A percentile compares a stretch with the other conserved stretches of the same genome.
Conservation (phyloP, 2,329 filamentous ascomycete genomes). For the Byssoonygena ceratinophila region DNA sequence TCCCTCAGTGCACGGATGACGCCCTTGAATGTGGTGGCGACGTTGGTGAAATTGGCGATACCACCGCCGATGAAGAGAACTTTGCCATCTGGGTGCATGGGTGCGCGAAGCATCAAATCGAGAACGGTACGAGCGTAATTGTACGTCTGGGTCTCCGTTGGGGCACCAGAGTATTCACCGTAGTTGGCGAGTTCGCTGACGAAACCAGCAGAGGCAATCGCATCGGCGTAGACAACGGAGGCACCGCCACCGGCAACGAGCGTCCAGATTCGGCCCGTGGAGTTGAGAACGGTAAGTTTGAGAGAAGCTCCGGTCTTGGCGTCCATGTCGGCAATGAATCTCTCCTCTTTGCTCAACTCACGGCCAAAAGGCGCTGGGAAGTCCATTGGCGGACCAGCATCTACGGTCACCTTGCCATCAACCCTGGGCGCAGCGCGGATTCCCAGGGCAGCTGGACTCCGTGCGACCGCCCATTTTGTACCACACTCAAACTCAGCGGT, state of each 20-base stretch:
- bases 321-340: constrained; percentile 96
- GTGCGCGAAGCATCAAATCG: constrained; percentile 92
- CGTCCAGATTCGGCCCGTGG: constrained; percentile 89
- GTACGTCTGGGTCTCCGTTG: constrained; percentile 97
- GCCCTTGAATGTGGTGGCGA: constrained; percentile 98
- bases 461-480: constrained; percentile 96
- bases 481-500: constrained; percentile 99
- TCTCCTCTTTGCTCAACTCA: constrained; percentile 97
- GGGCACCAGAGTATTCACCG: constrained; percentile 97
- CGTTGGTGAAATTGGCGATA: constrained; percentile 99
- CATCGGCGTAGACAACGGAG: constrained; percentile 96
- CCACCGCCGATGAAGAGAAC: constrained; percentile 98
- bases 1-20: constrained; percentile 94
- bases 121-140: constrained; percentile 97
- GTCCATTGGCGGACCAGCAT: constrained; percentile 95
- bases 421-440: constrained; percentile 53
- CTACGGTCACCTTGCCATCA: constrained; percentile 74
- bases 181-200: constrained; percentile 98
- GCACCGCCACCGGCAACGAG: constrained; percentile 98
- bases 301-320: constrained; percentile 98
- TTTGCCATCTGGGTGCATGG: constrained; percentile 78
- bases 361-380: constrained; percentile 98
- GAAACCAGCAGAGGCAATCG: constrained; percentile 92
- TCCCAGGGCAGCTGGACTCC: constrained; percentile 78
- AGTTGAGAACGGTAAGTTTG: constrained; percentile 93